Base-by-base conservation (phyloP, 2,329 filamentous ascomycete genomes). In the Diplodia sapinea region DNA sequence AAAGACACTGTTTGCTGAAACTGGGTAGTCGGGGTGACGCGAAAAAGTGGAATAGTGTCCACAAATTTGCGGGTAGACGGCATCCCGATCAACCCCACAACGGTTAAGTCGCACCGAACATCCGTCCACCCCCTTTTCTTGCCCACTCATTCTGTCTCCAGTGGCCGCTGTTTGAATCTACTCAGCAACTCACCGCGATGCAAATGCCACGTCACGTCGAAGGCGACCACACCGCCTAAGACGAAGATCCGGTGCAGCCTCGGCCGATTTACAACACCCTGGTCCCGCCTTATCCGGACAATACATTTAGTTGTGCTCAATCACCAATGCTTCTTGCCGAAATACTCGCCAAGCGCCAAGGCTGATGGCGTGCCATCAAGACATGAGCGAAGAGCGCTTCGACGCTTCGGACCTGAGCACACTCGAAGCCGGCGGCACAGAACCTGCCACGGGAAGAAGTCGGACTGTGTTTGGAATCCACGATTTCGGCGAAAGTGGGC, bases 401-500 rank as follows among this genome's bases (percentile, higher is more conserved):
- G 36, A 29, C 15, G 23, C 38, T 5, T 59, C 56, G 13, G 36
- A 47, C 15, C 36, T 40, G 1, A 47, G 56, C 23, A 15, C 56
- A 15, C 38, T 59, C 3, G 56, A 59, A 31, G 36, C 56, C 12
- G 56, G 55, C 20, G 36, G 36, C 36, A 4, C 33, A 33, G 20
- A 6, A 57, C 20, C 38, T 0, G 55, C 31, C 5, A 8, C 31
- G 31, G n/a, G 17, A 47, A 47, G 36, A 15, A 38, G 13, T n/a
- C 20, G 56, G 26, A 29, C 56, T 1, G 15, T 31, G 9, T 40
- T 59, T 15, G 79, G 79, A 65, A 80, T 84, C 47, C 74, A 81
- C 64, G 77, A 77, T 1, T 82, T 84, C 29, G 90, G 90, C 69
- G 90, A 93, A 78, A 91, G 88, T 75, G 90, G 90, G 40, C 85